Conservation (phyloP, 306 rosid species). For the Acacia confusa region DNA sequence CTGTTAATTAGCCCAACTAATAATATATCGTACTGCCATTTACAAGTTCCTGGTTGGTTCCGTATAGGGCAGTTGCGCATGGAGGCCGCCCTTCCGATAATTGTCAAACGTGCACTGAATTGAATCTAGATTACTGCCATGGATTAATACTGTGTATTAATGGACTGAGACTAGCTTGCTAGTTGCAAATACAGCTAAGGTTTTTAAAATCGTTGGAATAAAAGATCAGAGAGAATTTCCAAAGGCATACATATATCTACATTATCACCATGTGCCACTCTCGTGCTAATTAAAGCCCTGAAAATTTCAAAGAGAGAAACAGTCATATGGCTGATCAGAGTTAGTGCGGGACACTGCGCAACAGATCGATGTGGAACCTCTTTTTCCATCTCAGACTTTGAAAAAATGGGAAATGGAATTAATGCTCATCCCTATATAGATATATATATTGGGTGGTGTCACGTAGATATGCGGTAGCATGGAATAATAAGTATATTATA, state of each 20-base stretch:
- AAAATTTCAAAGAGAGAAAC: slow-evolving; percentile 38
- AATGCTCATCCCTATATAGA: slow-evolving; percentile 28
- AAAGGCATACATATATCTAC: background rate
- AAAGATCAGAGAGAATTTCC: background rate
- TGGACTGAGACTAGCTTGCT: background rate
- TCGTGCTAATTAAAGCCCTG: background rate
- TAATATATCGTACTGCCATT: background rate
- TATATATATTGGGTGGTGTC: slow-evolving; percentile 37
- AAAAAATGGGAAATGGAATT: slow-evolving; percentile 32
- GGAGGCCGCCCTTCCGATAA: background rate
- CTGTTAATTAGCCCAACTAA: background rate
- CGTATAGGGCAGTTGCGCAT: background rate
- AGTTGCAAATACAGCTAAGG: background rate
- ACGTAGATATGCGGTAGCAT: slow-evolving; percentile 34
- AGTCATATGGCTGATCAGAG: slow-evolving; percentile 1
- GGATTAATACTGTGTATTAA: background rate
- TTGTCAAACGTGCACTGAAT: background rate
- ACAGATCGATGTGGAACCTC: slow-evolving; percentile 8
- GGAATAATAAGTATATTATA: slow-evolving; percentile 24
- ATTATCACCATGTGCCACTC: background rate
- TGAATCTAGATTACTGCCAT: background rate
- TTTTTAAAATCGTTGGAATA: background rate
- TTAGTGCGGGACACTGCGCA: slow-evolving; percentile 40
- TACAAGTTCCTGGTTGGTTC: background rate
- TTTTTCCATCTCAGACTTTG: slow-evolving; percentile 24